Evolutionary conservation across 2,329 filamentous ascomycete genomes (phyloP), one percentile per base, ranked within the genome.

Genomic region (Talaromyces sp.): DNA sequence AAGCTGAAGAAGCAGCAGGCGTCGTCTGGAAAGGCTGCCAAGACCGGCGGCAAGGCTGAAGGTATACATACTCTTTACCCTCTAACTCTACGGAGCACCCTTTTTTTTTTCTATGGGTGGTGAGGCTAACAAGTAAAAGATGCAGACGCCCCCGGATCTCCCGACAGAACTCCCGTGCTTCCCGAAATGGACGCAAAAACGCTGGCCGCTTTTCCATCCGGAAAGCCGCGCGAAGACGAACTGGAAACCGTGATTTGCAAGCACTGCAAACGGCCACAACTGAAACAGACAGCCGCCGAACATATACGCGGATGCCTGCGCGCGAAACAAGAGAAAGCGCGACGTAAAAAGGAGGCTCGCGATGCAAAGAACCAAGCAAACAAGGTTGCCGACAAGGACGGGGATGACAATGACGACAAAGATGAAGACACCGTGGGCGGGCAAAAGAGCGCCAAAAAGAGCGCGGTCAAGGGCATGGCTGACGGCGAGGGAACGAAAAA

Each of bases 261-360:
- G 73, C 91, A 96, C 73, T 99, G 93, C 79, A 96, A 95, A 77
- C 93, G 96, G 69, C 89, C 89, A 56, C 85, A 96, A 13, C 81
- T 95, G 14, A 89, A 88, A 68, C 86, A 86, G 32, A 87, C 86
- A 0, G 89, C 90, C 1, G 88, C 88, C 61, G 84, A 85, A 19
- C 93, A 99, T 70, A 91, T 96, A 62, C 87, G 88, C 41, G 86
- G 88, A 52, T 99, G 93, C 69, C 78, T 97, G 60, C 89, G 88
- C 66, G 85, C 92, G 59, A 96, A 96, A 77, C 91, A 89, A 68
- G 88, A 90, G 72, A 90, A 91, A 76, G 88, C 88, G 0, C 86
- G 89, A 69, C 84, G 87, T 58, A 91, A 91, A 76, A 90, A 90
- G 69, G 89, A 90, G 69, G 86, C 87, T 0, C 82, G 88, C 27